Percentiles rank a stretch among this genome's conserved stretches.
These are phyloP conservation scores for Coelastrella sp. DNA, from an alignment of 139 green algal genomes.

Conservation along the genomic window DNA sequence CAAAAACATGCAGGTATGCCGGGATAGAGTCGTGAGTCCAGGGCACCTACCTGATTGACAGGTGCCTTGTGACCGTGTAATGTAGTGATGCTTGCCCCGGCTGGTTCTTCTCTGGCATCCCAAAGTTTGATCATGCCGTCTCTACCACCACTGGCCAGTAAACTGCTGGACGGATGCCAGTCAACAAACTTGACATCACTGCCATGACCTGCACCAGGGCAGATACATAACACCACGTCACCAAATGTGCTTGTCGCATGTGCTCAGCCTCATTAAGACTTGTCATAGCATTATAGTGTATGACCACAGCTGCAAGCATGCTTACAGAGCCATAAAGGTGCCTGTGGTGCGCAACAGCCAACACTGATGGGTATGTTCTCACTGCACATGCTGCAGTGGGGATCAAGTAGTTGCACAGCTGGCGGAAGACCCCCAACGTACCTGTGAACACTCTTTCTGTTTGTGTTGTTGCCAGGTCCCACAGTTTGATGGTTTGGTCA, in stretches of 20 bases:
- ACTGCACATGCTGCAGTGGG: no score
- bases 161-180: conserved; percentile 88
- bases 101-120: conserved; percentile 68
- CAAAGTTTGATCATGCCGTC: conserved; percentile 95
- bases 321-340: no score
- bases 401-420: no score
- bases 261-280: no score
- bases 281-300: no score
- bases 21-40: no score
- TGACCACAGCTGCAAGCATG: no score
- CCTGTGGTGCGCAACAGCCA: no score
- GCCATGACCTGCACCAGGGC: conserved; percentile 86
- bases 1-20: no score
- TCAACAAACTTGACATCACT: conserved; percentile 92
- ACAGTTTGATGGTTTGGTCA: conserved; percentile 84
- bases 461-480: conserved; percentile 37
- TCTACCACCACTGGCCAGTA: conserved; percentile 87
- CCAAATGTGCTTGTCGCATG: no score
- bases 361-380: no score
- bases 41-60: conserved; percentile 69
- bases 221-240: no score
- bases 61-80: conserved; percentile 92
- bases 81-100: conserved; percentile 58
- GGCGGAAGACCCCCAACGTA: neutral
- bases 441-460: conserved; percentile 29